Percentiles rank a stretch among this genome's conserved stretches.
phyloP scores from a whole-genome alignment of 495 filamentous ascomycete species.

The Xylaria scruposa region DNA sequence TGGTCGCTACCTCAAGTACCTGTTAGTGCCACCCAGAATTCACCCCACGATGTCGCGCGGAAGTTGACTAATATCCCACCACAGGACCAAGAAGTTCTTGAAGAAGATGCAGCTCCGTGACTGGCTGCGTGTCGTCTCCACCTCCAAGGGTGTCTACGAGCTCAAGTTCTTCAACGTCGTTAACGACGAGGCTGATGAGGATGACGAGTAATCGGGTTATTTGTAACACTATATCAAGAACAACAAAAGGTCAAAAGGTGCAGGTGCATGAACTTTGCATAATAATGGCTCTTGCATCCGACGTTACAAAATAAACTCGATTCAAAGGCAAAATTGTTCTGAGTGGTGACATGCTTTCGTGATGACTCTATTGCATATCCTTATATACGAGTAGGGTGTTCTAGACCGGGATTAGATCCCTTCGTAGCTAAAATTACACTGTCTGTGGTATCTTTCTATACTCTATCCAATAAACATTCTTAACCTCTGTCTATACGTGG shows the following conservation, averaged over 20 bases:
- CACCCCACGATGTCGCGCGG: not conserved
- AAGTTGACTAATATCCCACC: not conserved
- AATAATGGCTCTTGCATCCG: slow-evolving; percentile 29
- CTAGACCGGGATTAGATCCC: not conserved
- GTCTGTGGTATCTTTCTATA: not conserved
- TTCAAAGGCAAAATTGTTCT: slow-evolving; percentile 22
- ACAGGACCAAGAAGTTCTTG: slow-evolving; percentile 99
- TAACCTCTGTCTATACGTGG: not conserved
- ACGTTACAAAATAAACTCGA: slow-evolving; percentile 34
- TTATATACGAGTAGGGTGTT: not conserved
- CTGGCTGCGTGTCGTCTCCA: slow-evolving; percentile 98
- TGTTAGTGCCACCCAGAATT: slow-evolving; percentile 65
- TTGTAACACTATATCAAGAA: slow-evolving; percentile 15
- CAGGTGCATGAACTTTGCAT: slow-evolving; percentile 32
- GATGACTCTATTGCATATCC: not conserved
- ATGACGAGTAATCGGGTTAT: slow-evolving; percentile 80
- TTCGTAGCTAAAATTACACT: not conserved
- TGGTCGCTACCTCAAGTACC: slow-evolving; percentile 98
- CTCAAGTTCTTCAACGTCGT: slow-evolving; percentile 99
- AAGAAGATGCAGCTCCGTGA: slow-evolving; percentile 99
- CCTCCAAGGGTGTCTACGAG: slow-evolving; percentile 96
- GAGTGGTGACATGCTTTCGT: not conserved
- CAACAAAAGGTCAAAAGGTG: not conserved
- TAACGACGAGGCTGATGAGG: slow-evolving; percentile 94
- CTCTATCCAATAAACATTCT: not conserved